Evolutionary conservation across 371 early-diverging fungal species (phyloP).

Genomic region (Thermomucor indicae-seudaticae): DNA sequence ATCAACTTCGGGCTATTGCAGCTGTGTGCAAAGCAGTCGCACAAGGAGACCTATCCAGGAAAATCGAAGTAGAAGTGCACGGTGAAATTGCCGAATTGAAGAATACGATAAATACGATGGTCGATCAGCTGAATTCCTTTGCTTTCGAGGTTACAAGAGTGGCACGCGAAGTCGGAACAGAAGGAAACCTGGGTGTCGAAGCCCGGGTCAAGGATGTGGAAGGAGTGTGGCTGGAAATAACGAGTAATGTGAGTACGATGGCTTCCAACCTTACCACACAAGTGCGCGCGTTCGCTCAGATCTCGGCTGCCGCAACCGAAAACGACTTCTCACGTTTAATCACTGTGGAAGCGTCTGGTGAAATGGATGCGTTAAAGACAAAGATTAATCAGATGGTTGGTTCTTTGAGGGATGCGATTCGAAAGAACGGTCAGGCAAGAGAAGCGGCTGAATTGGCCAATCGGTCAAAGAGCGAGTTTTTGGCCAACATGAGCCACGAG

Average conservation of each 20-base stretch:
- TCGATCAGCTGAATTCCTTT: slow-evolving; percentile 41
- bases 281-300: slow-evolving; percentile 55
- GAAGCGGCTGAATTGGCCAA: slow-evolving; percentile 70
- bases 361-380: slow-evolving; percentile 68
- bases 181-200: slow-evolving; percentile 41
- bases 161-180: slow-evolving; percentile 48
- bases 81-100: slow-evolving; percentile 43
- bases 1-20: slow-evolving; percentile 55
- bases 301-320: slow-evolving; percentile 52
- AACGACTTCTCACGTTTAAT: slow-evolving; percentile 62
- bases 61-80: slow-evolving; percentile 29
- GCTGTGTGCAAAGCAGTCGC: slow-evolving; percentile 56
- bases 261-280: slow-evolving; percentile 48
- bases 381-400: slow-evolving; percentile 68
- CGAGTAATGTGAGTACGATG: slow-evolving; percentile 49
- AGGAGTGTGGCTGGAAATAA: slow-evolving; percentile 51
- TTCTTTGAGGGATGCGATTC: slow-evolving; percentile 59
- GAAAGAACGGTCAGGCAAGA: slow-evolving; percentile 60
- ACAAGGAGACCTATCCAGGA: slow-evolving; percentile 43
- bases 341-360: slow-evolving; percentile 64
- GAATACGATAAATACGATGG: slow-evolving; percentile 45
- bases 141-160: slow-evolving; percentile 44
- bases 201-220: slow-evolving; percentile 42
- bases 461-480: slow-evolving; percentile 66
- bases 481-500: slow-evolving; percentile 72